Evolutionary conservation across 2,329 filamentous ascomycete genomes (phyloP), one percentile per base, ranked within the genome.

Genomic region (Fusarium robinianum): DNA sequence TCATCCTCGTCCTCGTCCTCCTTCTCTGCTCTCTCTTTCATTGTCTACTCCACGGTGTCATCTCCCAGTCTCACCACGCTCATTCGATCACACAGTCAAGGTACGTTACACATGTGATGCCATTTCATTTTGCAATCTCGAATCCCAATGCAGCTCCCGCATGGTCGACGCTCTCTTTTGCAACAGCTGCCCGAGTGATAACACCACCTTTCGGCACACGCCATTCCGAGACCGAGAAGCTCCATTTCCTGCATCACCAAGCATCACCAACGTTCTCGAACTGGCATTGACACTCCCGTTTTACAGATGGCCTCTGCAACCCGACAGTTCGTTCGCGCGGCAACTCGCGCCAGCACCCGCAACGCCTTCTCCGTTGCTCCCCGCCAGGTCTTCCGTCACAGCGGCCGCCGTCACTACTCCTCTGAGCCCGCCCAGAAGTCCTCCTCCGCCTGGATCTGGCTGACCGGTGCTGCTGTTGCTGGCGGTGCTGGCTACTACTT

Each of bases 381-480:
- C 41, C 81, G 85, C 58, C 80, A 86, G 62, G 78, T 81, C 58
- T 84, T 90, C 77, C 87, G 86, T 69, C 82, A 84, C 65, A 78
- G 85, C 63, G 82, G 82, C 63, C 87, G 85, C 58, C 88, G 90
- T 57, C 84, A 84, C 71, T 95, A 95, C 74, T 85, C 90, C 30
- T 86, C 87, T 42, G 84, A 83, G 70, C 72, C 81, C 40, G 71
- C 75, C 60, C 75, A 79, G 68, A 70, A 74, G 53, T 73, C 75
- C 45, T 69, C 69, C 48, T 71, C 71, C 10, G 57, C 69, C 36
- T 73, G 81, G 56, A 65, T 84, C 60, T 84, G 79, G 72, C 67
- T 81, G 55, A 72, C 77, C 41, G 85, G 77, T 46, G 80, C 78
- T 33, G 79, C 75, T 39, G 77, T 77, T 39, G 79, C 76, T 39